Base-by-base conservation (phyloP, 73 alveolate species). In the Symbiodinium natans region DNA sequence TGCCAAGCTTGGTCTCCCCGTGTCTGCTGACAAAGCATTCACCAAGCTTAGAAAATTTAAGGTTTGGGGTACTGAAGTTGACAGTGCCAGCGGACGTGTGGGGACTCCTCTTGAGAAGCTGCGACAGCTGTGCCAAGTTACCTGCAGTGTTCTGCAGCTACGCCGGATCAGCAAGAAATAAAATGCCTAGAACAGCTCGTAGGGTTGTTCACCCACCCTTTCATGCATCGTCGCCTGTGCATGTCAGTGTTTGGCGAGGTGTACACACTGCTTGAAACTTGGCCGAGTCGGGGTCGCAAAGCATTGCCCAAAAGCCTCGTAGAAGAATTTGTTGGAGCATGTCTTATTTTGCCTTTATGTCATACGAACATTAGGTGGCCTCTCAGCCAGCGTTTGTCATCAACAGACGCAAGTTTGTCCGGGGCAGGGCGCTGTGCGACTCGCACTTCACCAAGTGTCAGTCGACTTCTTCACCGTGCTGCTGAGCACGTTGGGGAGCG, bases 401-500 rank as follows among this genome's bases (percentile, higher is more conserved):
- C 87, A 1, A 34, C 52, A 0, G 87, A n/a, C 27, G 87, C 87
- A 19, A 77, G 52, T 52, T 10, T 27, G 2, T 27, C 48, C 11
- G 87, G 54, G 34, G 87, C 33, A 33, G 87, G 87, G n/a, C 42
- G 87, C 11, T 33, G 52, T 23, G 25, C 87, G 3, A 34, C 87
- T 15, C 19, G 34, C 34, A 77, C 87, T 19, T 15, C 87, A 4
- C 15, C 15, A n/a, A n/a, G 48, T 23, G 15, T 34, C 13, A 21
- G 48, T 19, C 34, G 40, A 31, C 31, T 41, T 8, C 27, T 77
- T 27, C 40, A 31, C 54, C 42, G 87, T 0, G 34, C 40, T 77
- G 54, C 48, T 10, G 92, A 83, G 33, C 92, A 83, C 48, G 31
- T 31, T 3, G 92, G 77, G 0, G 92, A 83, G 48, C 92, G 48